Base-by-base conservation (phyloP, 1,284 basidiomycete species). In the Moesziomyces parantarcticus region DNA sequence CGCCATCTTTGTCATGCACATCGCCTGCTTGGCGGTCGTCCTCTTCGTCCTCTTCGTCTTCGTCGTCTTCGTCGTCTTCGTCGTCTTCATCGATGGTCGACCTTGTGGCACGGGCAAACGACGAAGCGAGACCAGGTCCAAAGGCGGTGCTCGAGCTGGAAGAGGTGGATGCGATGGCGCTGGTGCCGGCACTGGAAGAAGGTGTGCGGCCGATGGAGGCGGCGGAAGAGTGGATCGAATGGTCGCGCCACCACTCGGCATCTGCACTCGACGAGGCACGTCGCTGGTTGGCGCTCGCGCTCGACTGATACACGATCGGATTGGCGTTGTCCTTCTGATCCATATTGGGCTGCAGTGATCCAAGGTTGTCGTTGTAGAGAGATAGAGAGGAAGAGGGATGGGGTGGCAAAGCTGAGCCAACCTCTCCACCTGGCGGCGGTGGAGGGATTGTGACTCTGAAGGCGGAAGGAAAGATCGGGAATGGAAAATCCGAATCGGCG, bases 91-190 rank as follows among this genome's bases (percentile, higher is more conserved):
- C 51, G 26, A 68, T 58, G 39, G 65, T 68, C 18, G 58, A 62
- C 40, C 45, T 58, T 9, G 59, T 68, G 7, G 65, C 65, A 5
- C 65, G 50, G 6, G 65, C 26, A 14, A 68, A 68, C 1, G 59
- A 88, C 67, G 88, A 86, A 83, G 91, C 90, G 54, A 92, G 49
- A 18, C 56, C 66, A 25, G 13, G 50, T 9, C 53, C 44, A 13
- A 55, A 60, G 21, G 22, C 54, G 39, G 18, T 32, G 22, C 44
- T 34, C 1, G 22, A 21, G 23, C 7, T 41, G 13, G 14, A 18
- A 3, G 48, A 44, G 3, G 52, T 47, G 39, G 14, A 32, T 18
- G 42, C 21, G 18, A 25, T 43, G n/a, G 40, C 55, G n/a, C 50
- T 32, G 41, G 43, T 40, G 36, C 47, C 42, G 47, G 41, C 50